Base-by-base conservation (phyloP, 2,329 filamentous ascomycete genomes). In the Cadophora sp. region DNA sequence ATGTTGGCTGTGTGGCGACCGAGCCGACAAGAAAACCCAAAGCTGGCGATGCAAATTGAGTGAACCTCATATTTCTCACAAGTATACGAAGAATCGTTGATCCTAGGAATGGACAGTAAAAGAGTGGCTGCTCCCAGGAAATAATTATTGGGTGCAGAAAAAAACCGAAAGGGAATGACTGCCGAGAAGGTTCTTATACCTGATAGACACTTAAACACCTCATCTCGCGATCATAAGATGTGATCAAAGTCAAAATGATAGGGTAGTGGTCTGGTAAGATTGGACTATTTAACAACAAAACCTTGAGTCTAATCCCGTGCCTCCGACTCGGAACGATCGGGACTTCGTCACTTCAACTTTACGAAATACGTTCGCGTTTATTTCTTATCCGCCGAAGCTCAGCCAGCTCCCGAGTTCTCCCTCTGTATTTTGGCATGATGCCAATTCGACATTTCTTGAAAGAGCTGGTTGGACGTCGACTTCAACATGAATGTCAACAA, bases 1-100 rank as follows among this genome's bases (percentile, higher is more conserved):
- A n/a, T 19, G 24, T 19, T 26, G 43, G 43, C 19, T 48, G 43
- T n/a, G 53, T 27, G 22, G 34, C 31, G 4, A 27, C 56, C 2
- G 34, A 24, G 34, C 34, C 22, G 56, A 40, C n/a, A 0, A 46
- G 24, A 19, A 60, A 11, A 9, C 22, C 31, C 56, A 60, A 19
- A 24, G 34, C 56, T 43, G 56, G 56, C 56, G 34, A 60, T n/a
- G 34, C 22, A 9, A 60, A 14, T 12, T 62, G 60, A n/a, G 9
- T 62, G 19, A 62, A 60, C 19, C 60, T 50, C 60, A 62, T 62
- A 9, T 31, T n/a, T 7, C 7, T 0, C 3, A 43, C 40, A 6
- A 11, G 14, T 14, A 12, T 16, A 11, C 43, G n/a, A 55, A 31
- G 7, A 19, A 29, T 29, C 14, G 1, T 5, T 7, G 26, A 31